phyloP scores from a whole-genome alignment of 805 yeast genomes.

The Candida michaelii region DNA sequence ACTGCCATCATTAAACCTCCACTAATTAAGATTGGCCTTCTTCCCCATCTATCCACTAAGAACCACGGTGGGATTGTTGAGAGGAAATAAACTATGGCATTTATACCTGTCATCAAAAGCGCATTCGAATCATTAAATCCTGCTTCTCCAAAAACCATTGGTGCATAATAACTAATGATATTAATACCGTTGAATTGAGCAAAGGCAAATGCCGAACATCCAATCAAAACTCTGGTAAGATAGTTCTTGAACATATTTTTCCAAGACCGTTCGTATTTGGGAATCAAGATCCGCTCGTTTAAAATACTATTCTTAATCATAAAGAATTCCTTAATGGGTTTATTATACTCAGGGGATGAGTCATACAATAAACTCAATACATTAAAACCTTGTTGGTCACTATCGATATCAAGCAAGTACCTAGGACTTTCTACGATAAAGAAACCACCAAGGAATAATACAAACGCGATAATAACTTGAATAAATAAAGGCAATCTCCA shows the following conservation, averaged over 20 bases:
- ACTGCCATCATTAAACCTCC: conserved; percentile 42
- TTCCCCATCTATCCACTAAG: conserved; percentile 45
- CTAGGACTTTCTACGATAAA: conserved; percentile 86
- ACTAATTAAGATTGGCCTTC: conserved; percentile 43
- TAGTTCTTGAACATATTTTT: conserved; percentile 41
- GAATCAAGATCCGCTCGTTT: conserved; percentile 37
- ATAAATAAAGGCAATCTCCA: conserved; percentile 81
- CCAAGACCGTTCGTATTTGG: conserved; percentile 43
- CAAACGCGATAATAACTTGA: conserved; percentile 71
- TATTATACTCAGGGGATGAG: conserved; percentile 28
- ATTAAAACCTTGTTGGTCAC: conserved; percentile 54
- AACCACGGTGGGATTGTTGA: conserved; percentile 48
- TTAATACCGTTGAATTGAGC: conserved; percentile 57
- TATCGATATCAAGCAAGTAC: conserved; percentile 83
- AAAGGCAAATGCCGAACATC: conserved; percentile 44
- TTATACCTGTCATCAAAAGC: conserved; percentile 44
- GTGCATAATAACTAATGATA: conserved; percentile 58
- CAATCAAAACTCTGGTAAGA: conserved; percentile 33
- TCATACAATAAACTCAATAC: conserved; percentile 27
- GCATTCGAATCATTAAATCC: conserved; percentile 45
- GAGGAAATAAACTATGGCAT: conserved; percentile 37
- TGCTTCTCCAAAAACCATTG: conserved; percentile 50
- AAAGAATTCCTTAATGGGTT: conserved; percentile 44
- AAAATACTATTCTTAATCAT: conserved; percentile 46
- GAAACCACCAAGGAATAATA: conserved; percentile 71